These are phyloP conservation scores for Malassezia caprae DNA, from an alignment of 1,284 basidiomycete species.

Conservation along the genomic window DNA sequence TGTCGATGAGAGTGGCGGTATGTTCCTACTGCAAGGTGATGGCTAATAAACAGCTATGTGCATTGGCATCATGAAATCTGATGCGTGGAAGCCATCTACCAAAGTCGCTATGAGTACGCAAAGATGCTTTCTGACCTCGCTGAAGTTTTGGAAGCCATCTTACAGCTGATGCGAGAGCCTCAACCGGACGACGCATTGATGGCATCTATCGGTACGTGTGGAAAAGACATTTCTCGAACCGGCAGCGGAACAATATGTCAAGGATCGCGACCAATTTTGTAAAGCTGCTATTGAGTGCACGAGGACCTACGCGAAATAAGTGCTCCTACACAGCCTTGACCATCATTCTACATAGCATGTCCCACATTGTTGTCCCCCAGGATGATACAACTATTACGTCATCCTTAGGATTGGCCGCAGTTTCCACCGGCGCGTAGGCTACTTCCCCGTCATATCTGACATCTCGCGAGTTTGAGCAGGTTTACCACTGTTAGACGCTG, in stretches of 20 bases:
- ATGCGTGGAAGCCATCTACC: slow-evolving; percentile 48
- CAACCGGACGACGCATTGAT: slow-evolving; percentile 44
- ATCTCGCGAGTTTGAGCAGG: not conserved
- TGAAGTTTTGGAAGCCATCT: slow-evolving; percentile 37
- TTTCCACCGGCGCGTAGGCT: not conserved
- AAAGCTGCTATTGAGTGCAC: slow-evolving; percentile 37
- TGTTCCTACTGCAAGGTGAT: slow-evolving; percentile 2
- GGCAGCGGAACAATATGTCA: slow-evolving; percentile 40
- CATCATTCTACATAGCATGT: not conserved
- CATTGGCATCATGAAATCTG: slow-evolving; percentile 44
- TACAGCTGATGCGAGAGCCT: slow-evolving; percentile 40
- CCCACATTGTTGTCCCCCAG: not conserved
- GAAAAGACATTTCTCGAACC: not conserved
- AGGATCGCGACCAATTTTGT: slow-evolving; percentile 30
- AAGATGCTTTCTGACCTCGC: not conserved
- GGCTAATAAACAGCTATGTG: slow-evolving; percentile 21
- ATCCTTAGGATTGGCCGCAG: not conserved
- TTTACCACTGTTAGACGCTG: not conserved
- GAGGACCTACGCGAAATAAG: slow-evolving; percentile 16
- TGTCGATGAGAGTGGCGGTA: slow-evolving; percentile 45
- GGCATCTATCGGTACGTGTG: slow-evolving; percentile 36
- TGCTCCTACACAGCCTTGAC: too few species aligned
- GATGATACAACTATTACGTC: not conserved
- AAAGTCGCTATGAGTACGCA: slow-evolving; percentile 42
- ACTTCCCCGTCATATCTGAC: not conserved